These are phyloP conservation scores for Daldinia eschscholtzii DNA, from an alignment of 2,329 filamentous ascomycete genomes.

Conservation along the genomic window DNA sequence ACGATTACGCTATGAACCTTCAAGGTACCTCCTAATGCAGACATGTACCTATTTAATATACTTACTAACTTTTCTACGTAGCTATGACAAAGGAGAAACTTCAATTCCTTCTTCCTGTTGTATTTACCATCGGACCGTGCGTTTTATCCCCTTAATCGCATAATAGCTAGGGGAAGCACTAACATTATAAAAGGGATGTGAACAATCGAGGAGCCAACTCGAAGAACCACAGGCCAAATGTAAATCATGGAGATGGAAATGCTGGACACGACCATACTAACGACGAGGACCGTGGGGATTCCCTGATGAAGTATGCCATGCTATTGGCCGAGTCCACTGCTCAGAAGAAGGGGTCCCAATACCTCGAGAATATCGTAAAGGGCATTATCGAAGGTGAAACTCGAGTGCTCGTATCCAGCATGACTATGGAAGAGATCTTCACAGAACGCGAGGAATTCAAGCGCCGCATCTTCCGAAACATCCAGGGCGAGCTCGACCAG, in stretches of 20 bases:
- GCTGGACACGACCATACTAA: constrained; percentile 41
- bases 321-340: constrained; percentile 74
- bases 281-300: constrained; percentile 66
- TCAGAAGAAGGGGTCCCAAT: constrained; percentile 61
- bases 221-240: constrained; percentile 39
- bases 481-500: constrained; percentile 82
- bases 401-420: constrained; percentile 82
- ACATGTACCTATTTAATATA: not conserved
- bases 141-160: constrained; percentile 16
- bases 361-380: constrained; percentile 88
- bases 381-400: constrained; percentile 93
- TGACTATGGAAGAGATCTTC: constrained; percentile 96
- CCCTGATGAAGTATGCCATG: constrained; percentile 85
- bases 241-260: constrained; percentile 13
- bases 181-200: constrained; percentile 63
- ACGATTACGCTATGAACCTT: constrained; percentile 85
- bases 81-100: constrained; percentile 93
- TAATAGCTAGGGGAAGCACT: constrained; percentile 12
- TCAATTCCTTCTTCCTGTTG: constrained; percentile 83
- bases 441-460: constrained; percentile 83
- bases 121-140: constrained; percentile 84
- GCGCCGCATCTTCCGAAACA: constrained; percentile 78
- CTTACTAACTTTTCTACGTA: constrained; percentile 29
- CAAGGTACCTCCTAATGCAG: constrained; percentile 58
- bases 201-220: constrained; percentile 66